These are phyloP conservation scores for Plasmodium blacklocki DNA, from an alignment of 169 alveolate genomes.

Conservation along the genomic window DNA sequence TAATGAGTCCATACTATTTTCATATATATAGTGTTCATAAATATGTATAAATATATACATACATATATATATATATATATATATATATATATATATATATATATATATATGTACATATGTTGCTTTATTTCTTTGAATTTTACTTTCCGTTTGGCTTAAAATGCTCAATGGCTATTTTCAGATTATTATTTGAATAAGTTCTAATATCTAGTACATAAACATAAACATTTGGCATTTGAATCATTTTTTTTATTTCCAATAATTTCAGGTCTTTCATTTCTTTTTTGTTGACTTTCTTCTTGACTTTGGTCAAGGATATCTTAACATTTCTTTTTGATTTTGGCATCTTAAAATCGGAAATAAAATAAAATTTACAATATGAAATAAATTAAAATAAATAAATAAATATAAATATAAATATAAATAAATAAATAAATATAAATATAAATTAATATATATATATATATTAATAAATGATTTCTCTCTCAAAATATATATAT, in stretches of 20 bases:
- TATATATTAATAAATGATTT: too few species aligned
- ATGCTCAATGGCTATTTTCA: constrained; percentile 68
- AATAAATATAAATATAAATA: too few species aligned
- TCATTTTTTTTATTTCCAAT: constrained; percentile 34
- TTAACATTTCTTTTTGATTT: constrained; percentile 71
- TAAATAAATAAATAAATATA: too few species aligned
- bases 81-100: neutral
- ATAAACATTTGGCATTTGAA: constrained; percentile 57
- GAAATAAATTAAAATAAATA: too few species aligned
- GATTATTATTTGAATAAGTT: constrained; percentile 62
- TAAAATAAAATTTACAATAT: too few species aligned
- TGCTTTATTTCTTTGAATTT: neutral
- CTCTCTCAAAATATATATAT: too few species aligned
- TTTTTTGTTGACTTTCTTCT: constrained; percentile 66
- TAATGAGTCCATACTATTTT: too few species aligned
- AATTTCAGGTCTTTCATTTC: constrained; percentile 49
- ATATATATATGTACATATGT: neutral
- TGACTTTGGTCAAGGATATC: constrained; percentile 73
- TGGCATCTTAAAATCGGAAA: constrained; percentile 23
- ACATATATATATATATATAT: neutral
- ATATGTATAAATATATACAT: neutral
- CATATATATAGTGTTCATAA: too few species aligned
- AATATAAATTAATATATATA: too few species aligned
- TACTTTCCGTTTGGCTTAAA: constrained; percentile 72
- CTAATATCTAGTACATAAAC: constrained; percentile 58